Conservation (phyloP, 345 rosid species). For the Syzygium oleosum region DNA sequence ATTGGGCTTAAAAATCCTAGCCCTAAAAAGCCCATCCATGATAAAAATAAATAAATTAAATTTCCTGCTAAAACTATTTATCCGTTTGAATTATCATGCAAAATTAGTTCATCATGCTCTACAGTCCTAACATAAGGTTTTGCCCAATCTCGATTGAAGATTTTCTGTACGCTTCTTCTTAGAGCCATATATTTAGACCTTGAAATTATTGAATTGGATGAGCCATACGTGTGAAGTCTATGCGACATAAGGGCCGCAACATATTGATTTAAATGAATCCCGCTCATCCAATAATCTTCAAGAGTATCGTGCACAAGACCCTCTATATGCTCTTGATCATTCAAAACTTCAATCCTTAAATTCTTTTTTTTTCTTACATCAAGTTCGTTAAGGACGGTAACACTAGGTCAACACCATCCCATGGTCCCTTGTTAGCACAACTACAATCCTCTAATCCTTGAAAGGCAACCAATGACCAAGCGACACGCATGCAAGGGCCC, state of each 20-base stretch:
- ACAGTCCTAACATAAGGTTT: background rate
- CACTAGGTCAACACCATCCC: background rate
- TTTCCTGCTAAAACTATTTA: background rate
- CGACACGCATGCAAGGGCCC: background rate
- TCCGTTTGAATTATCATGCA: background rate
- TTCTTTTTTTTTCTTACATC: background rate
- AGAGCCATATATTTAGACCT: background rate
- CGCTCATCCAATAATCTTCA: background rate
- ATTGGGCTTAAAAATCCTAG: background rate
- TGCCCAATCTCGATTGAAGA: background rate
- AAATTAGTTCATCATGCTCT: background rate
- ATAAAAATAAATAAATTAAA: background rate
- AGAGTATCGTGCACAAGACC: background rate
- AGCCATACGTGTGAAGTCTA: fast-evolving
- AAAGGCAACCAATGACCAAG: background rate
- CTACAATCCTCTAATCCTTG: background rate
- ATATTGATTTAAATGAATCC: background rate
- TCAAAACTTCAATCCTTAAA: background rate
- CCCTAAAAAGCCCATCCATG: too few species aligned
- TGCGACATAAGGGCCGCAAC: background rate
- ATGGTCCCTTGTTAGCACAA: background rate
- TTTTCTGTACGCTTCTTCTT: background rate
- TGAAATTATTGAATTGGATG: too few species aligned
- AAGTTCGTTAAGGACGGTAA: background rate
- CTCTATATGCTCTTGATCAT: background rate